phyloP scores from a whole-genome alignment of 495 filamentous ascomycete genomes.

The Neurospora pannonica region DNA sequence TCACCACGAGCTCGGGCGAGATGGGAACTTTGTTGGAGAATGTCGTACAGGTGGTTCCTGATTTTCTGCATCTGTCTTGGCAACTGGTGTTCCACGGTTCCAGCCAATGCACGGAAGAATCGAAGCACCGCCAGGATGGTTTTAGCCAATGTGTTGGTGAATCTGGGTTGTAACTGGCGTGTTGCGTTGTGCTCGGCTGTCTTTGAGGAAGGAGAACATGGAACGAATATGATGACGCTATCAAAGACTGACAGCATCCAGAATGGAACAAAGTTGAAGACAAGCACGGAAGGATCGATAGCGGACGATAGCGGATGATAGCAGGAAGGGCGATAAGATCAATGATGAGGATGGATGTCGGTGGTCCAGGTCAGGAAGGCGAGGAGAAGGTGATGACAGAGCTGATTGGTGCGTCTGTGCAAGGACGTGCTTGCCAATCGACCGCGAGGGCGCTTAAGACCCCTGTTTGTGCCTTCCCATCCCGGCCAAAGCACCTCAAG shows the following conservation, averaged over 20 bases:
- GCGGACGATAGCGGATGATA: neutral
- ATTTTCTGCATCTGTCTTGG: neutral
- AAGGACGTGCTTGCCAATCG: slow-evolving; percentile 20
- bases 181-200: neutral
- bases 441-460: slow-evolving; percentile 22
- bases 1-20: neutral
- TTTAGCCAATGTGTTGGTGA: neutral
- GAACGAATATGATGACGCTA: neutral
- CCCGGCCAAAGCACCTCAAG: neutral
- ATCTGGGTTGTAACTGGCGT: neutral
- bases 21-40: neutral
- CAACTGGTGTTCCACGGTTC: neutral
- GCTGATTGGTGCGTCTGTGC: slow-evolving; percentile 20
- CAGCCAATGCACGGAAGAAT: neutral
- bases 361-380: neutral
- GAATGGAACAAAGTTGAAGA: neutral
- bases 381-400: slow-evolving; percentile 17
- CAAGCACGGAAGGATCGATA: neutral
- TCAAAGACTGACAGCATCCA: neutral
- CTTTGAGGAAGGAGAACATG: neutral
- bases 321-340: neutral
- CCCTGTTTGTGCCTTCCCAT: neutral
- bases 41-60: neutral
- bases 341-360: neutral
- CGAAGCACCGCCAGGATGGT: neutral